Evolutionary conservation across 176 grass and related monocot genomes (phyloP), one percentile per base, ranked within the genome.

Genomic region (Rhynchospora tenuis): DNA sequence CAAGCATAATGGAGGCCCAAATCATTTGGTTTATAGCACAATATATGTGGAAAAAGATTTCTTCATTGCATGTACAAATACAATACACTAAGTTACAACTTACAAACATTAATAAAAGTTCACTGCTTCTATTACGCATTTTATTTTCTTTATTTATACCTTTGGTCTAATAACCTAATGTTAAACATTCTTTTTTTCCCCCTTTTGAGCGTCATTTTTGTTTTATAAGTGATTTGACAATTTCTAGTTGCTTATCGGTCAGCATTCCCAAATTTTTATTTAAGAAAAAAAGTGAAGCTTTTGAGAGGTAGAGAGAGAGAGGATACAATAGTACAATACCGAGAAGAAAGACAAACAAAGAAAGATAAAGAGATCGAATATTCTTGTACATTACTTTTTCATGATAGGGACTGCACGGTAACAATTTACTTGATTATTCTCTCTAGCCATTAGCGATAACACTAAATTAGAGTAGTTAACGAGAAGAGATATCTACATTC

Each of bases 381-480:
- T 52, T n/a, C 59, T 78, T 59, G 57, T 23, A 16, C 6, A 84
- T 48, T 78, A 88, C 31, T 74, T 57, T 23, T 31, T 19, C 7
- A 77, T 19, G 26, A 56, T 19, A 77, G 31, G 73, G 50, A 82
- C n/a, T n/a, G n/a, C 80, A 82, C 67, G 43, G 51, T 12, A 80
- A 60, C 57, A 58, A 80, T 80, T 23, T 82, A 50, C 7, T 60
- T 63, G 16, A 77, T 54, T 3, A 74, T 56, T 55, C 78, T 80
- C 77, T 81, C 38, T 62, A 45, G 7, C 23, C 17, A 81, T 42
- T 19, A 31, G 57, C 62, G 54, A 81, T 67, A 29, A 82, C 52
- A 65, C 61, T 82, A 82, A 61, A 66, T 65, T 82, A 82, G 59
- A 82, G 67, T 28, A 82, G 80, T 65, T 82, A 82, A 82, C 43